phyloP scores from a whole-genome alignment of 495 filamentous ascomycete genomes.

The Lasiosphaeria hispida region DNA sequence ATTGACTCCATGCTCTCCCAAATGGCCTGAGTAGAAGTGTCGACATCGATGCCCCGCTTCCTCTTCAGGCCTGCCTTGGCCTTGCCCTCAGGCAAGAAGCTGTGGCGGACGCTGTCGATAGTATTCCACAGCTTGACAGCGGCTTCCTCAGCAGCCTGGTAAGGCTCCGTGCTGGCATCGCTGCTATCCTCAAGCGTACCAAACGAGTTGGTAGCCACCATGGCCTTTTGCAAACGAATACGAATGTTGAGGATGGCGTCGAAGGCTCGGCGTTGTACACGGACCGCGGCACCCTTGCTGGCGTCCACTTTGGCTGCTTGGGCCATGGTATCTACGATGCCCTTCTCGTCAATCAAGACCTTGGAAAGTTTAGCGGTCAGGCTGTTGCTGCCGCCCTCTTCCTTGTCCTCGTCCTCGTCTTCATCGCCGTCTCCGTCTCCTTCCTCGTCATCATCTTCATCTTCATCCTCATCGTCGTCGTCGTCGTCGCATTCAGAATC shows the following conservation, averaged over 20 bases:
- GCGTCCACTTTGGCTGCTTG: conserved; percentile 74
- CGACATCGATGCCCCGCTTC: conserved; percentile 51
- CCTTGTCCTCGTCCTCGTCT: conserved; percentile 43
- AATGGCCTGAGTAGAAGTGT: conserved; percentile 57
- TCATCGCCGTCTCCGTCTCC: conserved; percentile 36
- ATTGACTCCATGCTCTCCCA: conserved; percentile 68
- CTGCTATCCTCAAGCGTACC: conserved; percentile 38
- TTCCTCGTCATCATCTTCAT: conserved; percentile 24
- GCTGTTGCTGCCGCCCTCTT: conserved; percentile 31
- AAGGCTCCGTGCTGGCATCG: conserved; percentile 45
- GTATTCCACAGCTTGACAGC: conserved; percentile 84
- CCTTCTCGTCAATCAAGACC: conserved; percentile 69
- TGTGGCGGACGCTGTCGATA: conserved; percentile 68
- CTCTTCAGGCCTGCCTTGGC: conserved; percentile 51
- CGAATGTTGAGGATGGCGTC: conserved; percentile 82
- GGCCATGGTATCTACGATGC: conserved; percentile 64
- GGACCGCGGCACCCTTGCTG: conserved; percentile 81
- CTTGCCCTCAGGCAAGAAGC: conserved; percentile 39
- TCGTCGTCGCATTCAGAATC: conserved; percentile 31
- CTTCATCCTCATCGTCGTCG: conserved; percentile 39
- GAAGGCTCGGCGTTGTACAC: conserved; percentile 75
- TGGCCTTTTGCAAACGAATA: conserved; percentile 86
- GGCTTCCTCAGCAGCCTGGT: conserved; percentile 79
- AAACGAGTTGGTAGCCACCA: conserved; percentile 78
- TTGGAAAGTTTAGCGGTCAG: conserved; percentile 47